Evolutionary conservation across 2,329 filamentous ascomycete genomes (phyloP).

Genomic region (Colletotrichum coccodes): DNA sequence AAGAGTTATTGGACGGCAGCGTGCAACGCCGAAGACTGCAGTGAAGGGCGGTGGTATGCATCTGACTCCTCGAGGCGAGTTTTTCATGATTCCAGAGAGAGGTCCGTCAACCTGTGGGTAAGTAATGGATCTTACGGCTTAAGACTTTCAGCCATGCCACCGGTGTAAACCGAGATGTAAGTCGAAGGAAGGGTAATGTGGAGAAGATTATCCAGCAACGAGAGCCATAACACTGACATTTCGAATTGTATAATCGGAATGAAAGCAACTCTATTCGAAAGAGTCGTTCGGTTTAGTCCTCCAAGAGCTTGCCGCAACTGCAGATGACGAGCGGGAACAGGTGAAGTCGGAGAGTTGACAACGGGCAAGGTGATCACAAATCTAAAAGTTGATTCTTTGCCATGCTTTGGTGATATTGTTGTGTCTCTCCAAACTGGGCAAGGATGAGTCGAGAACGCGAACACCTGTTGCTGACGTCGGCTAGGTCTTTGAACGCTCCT

Average conservation of each 20-base stretch:
- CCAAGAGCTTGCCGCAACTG: too few relatives aligned
- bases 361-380: not conserved
- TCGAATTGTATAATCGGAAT: not conserved
- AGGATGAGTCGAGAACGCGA: not conserved
- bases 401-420: not conserved
- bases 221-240: not conserved
- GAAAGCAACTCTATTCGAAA: not conserved
- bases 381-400: too few relatives aligned
- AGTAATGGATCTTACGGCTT: not conserved
- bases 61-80: not conserved
- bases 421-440: too few relatives aligned
- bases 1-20: not conserved
- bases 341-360: not conserved
- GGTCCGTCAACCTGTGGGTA: not conserved
- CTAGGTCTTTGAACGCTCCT: not conserved
- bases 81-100: not conserved
- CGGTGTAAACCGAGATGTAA: too few relatives aligned
- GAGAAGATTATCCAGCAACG: not conserved
- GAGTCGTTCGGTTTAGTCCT: not conserved
- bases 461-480: not conserved
- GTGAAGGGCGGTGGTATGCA: not conserved
- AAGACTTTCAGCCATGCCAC: too few relatives aligned
- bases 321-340: too few relatives aligned
- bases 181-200: not conserved
- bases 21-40: not conserved